Percentiles rank a stretch among this genome's conserved stretches.
These are phyloP conservation scores for Agrostemma githago DNA, from an alignment of 148 eudicot genomes.

Conservation along the genomic window DNA sequence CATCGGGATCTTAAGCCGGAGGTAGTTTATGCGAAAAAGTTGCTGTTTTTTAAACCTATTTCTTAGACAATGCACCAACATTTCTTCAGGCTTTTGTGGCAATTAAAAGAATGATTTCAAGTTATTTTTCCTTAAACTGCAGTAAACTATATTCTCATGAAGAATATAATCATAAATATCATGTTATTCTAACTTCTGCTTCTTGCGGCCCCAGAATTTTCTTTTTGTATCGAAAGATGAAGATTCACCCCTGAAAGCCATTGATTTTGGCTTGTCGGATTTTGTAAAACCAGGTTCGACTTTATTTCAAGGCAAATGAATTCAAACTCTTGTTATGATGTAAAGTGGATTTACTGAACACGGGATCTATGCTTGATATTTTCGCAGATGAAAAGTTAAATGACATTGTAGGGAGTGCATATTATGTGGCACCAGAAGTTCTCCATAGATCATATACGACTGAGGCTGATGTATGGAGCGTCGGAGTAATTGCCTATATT, in stretches of 20 bases:
- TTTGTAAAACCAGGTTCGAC: conserved; percentile 87
- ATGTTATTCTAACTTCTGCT: conserved; percentile 15
- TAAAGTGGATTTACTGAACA: not conserved
- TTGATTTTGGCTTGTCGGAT: conserved; percentile 98
- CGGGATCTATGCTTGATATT: not conserved
- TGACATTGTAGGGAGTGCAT: conserved; percentile 97
- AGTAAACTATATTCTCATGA: conserved; percentile 3
- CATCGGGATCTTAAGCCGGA: conserved; percentile 99
- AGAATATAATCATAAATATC: not conserved
- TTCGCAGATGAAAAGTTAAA: conserved; percentile 80
- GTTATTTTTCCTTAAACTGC: not conserved
- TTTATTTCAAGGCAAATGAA: not conserved
- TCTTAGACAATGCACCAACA: not conserved
- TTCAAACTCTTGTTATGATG: not conserved
- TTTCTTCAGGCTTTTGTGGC: not conserved
- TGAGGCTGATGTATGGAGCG: conserved; percentile 97
- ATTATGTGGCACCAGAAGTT: conserved; percentile 98
- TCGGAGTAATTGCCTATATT: conserved; percentile 92
- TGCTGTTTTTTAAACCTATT: not conserved
- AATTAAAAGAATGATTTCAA: not conserved
- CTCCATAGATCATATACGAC: conserved; percentile 85
- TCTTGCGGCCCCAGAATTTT: conserved; percentile 60
- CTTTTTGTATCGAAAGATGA: conserved; percentile 83
- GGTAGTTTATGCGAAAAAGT: conserved; percentile 35
- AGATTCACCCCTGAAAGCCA: conserved; percentile 71